Percentiles rank a stretch among this genome's conserved stretches.
Evolutionary conservation across 371 early-diverging fungal genomes (phyloP).

Genomic region (Smittium culicis): DNA sequence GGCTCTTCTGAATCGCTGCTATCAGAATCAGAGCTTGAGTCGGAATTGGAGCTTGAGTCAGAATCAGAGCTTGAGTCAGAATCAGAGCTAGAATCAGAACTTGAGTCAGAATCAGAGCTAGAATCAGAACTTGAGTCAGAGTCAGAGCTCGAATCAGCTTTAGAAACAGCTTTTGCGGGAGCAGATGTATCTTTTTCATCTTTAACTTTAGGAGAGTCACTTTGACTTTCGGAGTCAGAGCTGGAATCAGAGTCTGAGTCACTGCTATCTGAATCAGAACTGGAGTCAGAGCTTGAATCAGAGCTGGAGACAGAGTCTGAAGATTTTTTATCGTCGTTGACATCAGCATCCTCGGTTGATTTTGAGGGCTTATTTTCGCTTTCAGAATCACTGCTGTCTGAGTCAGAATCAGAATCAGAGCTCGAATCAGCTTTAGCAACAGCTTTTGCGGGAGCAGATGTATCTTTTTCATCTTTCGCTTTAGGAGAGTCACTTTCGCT

Average conservation of each 20-base stretch:
- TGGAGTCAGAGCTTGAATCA: constrained; percentile 16
- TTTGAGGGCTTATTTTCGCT: constrained; percentile 15
- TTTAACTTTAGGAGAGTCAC: constrained; percentile 7
- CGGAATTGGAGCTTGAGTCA: constrained; percentile 17
- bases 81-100: constrained; percentile 11
- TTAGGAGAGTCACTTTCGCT: background rate
- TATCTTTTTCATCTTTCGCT: constrained; percentile 10
- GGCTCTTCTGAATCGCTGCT: constrained; percentile 3
- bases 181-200: constrained; percentile 11
- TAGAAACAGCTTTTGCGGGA: constrained; percentile 12
- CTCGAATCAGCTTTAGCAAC: background rate
- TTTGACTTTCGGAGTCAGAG: constrained; percentile 9
- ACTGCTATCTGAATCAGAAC: constrained; percentile 11
- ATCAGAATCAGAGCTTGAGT: constrained; percentile 13
- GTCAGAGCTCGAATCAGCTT: constrained; percentile 16
- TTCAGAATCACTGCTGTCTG: constrained; percentile 17
- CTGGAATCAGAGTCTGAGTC: constrained; percentile 16
- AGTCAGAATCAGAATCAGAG: constrained; percentile 11
- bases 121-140: constrained; percentile 18
- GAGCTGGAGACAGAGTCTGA: constrained; percentile 25
- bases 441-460: background rate
- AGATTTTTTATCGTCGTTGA: constrained; percentile 11
- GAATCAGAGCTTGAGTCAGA: constrained; percentile 11
- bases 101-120: constrained; percentile 17
- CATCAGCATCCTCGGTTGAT: constrained; percentile 16